Evolutionary conservation across 106 monocot genomes (phyloP).

Genomic region (Xerophyta viscosa): DNA sequence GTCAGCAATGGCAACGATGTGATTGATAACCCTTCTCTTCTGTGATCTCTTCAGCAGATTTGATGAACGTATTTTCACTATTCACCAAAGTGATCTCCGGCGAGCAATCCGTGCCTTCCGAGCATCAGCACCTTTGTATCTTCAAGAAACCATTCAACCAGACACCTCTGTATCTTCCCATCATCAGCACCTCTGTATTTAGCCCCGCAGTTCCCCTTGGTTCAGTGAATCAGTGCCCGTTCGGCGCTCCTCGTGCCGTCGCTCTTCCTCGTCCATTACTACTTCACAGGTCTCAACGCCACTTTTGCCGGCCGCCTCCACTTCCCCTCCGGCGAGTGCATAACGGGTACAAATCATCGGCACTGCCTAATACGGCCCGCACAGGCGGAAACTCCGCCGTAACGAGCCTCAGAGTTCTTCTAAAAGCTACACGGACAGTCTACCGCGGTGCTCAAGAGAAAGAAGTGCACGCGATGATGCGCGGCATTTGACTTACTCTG

Average conservation of each 20-base stretch:
- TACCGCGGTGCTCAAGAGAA: background rate
- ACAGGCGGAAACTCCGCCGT: constrained; percentile 11
- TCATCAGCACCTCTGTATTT: background rate
- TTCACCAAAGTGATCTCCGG: background rate
- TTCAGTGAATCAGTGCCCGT: constrained; percentile 4
- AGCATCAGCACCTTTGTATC: constrained; percentile 6
- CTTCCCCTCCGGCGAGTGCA: background rate
- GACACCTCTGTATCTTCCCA: background rate
- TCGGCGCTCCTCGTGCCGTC: constrained; percentile 2
- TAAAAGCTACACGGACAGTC: background rate
- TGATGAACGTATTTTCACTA: background rate
- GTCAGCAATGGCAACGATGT: no score
- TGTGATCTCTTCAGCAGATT: background rate
- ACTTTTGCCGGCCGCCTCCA: constrained; percentile 6
- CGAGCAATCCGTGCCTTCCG: background rate
- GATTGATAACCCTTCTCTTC: background rate
- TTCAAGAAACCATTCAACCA: background rate
- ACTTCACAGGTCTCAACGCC: background rate
- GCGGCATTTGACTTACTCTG: background rate
- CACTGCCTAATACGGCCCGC: background rate
- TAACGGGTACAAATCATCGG: background rate
- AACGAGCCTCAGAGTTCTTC: constrained; percentile 1
- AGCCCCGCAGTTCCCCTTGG: constrained; percentile 1
- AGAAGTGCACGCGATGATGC: background rate
- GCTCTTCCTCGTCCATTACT: background rate